Evolutionary conservation across 2,329 filamentous ascomycete species (phyloP).

Genomic region (Hymenoscyphus infarciens): DNA sequence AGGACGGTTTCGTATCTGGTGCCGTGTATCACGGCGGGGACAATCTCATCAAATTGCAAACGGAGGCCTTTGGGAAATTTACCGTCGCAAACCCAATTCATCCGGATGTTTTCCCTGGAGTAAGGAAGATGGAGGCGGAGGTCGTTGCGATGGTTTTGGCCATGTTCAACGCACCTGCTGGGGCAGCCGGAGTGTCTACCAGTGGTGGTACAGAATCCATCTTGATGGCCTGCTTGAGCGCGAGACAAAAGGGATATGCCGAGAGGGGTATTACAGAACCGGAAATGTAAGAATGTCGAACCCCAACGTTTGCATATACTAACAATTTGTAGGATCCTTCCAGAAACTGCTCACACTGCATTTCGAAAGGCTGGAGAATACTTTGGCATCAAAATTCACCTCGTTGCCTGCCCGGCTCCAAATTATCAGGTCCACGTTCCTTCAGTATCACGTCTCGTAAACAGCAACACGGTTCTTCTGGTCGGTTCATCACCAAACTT

Average conservation of each 20-base stretch:
- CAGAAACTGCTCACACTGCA: constrained; percentile 90
- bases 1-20: constrained; percentile 90
- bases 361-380: constrained; percentile 95
- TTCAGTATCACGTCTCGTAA: constrained; percentile 79
- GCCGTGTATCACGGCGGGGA: constrained; percentile 95
- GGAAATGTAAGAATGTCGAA: constrained; percentile 65
- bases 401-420: constrained; percentile 82
- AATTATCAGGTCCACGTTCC: constrained; percentile 78
- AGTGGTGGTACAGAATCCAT: constrained; percentile 96
- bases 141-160: constrained; percentile 91
- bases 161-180: constrained; percentile 85
- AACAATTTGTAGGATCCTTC: constrained; percentile 66
- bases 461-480: constrained; percentile 88
- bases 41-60: constrained; percentile 77
- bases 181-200: constrained; percentile 82
- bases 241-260: constrained; percentile 79
- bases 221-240: constrained; percentile 87
- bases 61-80: constrained; percentile 90
- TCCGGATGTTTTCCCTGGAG: constrained; percentile 95
- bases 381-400: constrained; percentile 93
- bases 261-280: constrained; percentile 89
- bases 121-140: constrained; percentile 99
- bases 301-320: constrained; percentile 14
- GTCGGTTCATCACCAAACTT: constrained; percentile 97
- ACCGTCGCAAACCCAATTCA: constrained; percentile 96